Evolutionary conservation across 345 rosid species (phyloP), one percentile per base, ranked within the genome.

Genomic region (Durio zibethinus): DNA sequence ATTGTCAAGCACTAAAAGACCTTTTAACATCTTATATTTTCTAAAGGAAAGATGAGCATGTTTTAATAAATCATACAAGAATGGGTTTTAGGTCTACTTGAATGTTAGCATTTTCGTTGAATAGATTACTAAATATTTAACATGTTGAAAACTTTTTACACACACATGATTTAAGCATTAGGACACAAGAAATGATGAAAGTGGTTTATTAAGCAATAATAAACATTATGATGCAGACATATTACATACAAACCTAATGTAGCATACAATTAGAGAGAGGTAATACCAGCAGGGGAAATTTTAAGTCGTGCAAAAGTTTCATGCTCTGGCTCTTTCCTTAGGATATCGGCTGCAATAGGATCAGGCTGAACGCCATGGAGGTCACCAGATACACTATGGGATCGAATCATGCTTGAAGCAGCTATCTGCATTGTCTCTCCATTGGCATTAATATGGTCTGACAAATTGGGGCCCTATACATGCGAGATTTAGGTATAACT

Each of bases 351-450:
- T 1, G 99, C 94, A 81, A 97, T 89, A 77, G 98, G 99, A 86
- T 97, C 96, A 31, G 99, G 98, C 84, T 90, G 99, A 83, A 97
- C 98, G 45, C 97, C 99, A 87, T 94, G 98, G 68, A 97, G 85
- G 76, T 97, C 97, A 35, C 98, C 98, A 57, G 99, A 88, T 15
- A 92, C 90, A 79, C 99, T 94, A 77, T 97, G 98, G 48, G 99
- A 90, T 56, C 97, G 92, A 82, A 97, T 94, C 94, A 94, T 90
- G 78, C 85, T 90, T 61, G 98, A 83, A 77, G 97, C 88, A 75
- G 87, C 90, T 78, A 86, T 48, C 61, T 90, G 62, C n/a, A 86
- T 74, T 78, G 82, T 88, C 73, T 90, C 98, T 74, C 85, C 93
- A 81, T 84, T 88, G 38, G 88, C 89, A 83, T 80, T 89, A 52